Conservation (phyloP, 2,329 filamentous ascomycete species). For the Epichloe elymi region DNA sequence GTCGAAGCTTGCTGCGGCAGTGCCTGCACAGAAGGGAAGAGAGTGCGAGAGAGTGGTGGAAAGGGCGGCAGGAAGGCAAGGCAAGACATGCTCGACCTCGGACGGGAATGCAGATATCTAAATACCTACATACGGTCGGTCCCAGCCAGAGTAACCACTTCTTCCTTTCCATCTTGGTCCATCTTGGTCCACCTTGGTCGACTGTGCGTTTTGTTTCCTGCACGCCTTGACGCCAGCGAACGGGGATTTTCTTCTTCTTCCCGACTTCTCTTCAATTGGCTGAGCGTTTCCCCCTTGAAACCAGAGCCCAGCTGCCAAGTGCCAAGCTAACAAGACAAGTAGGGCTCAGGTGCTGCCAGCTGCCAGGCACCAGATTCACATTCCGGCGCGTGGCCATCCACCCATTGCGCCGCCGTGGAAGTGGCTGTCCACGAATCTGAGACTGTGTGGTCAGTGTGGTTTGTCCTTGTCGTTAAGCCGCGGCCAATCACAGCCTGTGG, state of each 20-base stretch:
- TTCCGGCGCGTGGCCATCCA: slow-evolving; percentile 3
- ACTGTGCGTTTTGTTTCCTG: too few relatives aligned
- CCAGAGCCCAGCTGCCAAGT: too few relatives aligned
- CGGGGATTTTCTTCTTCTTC: too few relatives aligned
- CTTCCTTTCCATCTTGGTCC: too few relatives aligned
- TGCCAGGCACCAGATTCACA: not conserved
- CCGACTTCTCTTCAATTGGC: too few relatives aligned
- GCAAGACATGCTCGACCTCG: not conserved
- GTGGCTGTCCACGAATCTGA: slow-evolving; percentile 2
- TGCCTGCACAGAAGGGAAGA: slow-evolving; percentile 3
- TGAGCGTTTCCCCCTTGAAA: too few relatives aligned
- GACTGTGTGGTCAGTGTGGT: not conserved
- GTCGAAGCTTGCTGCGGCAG: not conserved
- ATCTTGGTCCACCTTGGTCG: too few relatives aligned
- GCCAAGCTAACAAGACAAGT: too few relatives aligned
- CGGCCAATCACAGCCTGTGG: slow-evolving; percentile 6
- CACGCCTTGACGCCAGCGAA: too few relatives aligned
- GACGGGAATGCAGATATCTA: slow-evolving; percentile 10
- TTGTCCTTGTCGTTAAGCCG: not conserved
- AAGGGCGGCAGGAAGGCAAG: not conserved
- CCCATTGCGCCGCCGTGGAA: not conserved
- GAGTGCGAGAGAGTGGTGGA: not conserved
- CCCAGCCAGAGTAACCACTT: too few relatives aligned
- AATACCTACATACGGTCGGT: slow-evolving; percentile 5
- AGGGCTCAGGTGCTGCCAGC: too few relatives aligned